Evolutionary conservation across 108 stramenopile species (phyloP).

Genomic region (Mayamaea pseudoterrestris): DNA sequence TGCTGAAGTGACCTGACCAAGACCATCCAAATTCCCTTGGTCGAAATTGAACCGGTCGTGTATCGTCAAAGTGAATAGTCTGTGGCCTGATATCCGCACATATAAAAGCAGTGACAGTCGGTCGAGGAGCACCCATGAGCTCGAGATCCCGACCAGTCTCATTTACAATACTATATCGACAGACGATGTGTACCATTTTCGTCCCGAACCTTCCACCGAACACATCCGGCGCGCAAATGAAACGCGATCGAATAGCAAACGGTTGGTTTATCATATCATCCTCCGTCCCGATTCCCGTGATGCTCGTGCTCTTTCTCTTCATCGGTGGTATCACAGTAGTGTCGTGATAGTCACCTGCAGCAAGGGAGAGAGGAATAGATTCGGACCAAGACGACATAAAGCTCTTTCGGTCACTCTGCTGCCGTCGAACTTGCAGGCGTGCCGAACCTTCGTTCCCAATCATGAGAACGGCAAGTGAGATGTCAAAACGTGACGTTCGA

Average conservation of each 20-base stretch:
- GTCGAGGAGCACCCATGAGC: slow-evolving; percentile 17
- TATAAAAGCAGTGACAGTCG: slow-evolving; percentile 12
- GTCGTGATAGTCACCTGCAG: slow-evolving; percentile 12
- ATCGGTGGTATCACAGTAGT: slow-evolving; percentile 27
- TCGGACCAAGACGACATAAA: slow-evolving; percentile 37
- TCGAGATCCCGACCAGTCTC: slow-evolving; percentile 49
- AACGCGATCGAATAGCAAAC: slow-evolving; percentile 28
- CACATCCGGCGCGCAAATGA: slow-evolving; percentile 27
- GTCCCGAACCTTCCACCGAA: slow-evolving; percentile 42
- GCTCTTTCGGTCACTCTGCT: slow-evolving; percentile 1
- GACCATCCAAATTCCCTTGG: slow-evolving; percentile 55
- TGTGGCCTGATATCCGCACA: slow-evolving; percentile 14
- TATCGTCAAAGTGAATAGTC: slow-evolving; percentile 58
- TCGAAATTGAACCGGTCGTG: slow-evolving; percentile 31
- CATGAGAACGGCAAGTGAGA: no score
- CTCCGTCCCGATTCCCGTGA: slow-evolving; percentile 1
- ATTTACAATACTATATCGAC: slow-evolving; percentile 38
- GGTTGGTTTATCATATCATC: slow-evolving; percentile 20
- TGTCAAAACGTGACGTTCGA: slow-evolving; percentile 17
- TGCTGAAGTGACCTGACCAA: slow-evolving; percentile 39
- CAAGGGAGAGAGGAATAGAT: slow-evolving; percentile 20
- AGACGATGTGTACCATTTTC: slow-evolving; percentile 37
- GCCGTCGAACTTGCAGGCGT: slow-evolving; percentile 20
- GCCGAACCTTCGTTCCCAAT: slow-evolving; percentile 30
- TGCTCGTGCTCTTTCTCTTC: background rate